These are phyloP conservation scores for Aspergillus sparsus DNA, from an alignment of 495 filamentous ascomycete species.

Conservation along the genomic window DNA sequence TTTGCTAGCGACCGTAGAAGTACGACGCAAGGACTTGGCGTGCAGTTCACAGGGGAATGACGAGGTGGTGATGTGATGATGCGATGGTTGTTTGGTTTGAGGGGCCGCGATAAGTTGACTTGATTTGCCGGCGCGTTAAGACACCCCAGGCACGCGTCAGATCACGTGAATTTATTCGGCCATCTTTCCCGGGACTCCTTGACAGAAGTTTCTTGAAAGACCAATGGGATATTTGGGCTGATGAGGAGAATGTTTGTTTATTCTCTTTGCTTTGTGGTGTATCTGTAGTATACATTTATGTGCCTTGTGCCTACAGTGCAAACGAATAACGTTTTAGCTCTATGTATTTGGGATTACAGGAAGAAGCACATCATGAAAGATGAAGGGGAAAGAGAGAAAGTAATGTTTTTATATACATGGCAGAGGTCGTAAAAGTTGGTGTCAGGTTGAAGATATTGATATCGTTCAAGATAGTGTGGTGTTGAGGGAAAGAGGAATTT, in stretches of 20 bases:
- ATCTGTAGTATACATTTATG: neutral
- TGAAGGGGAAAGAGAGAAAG: no score
- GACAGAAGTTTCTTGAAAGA: no score
- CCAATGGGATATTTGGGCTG: neutral
- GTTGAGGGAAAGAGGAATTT: neutral
- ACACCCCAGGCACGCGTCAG: conserved; percentile 11
- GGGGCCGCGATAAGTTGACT: conserved; percentile 12
- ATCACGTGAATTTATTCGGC: conserved; percentile 9
- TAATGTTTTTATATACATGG: no score
- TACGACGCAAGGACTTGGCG: conserved; percentile 7
- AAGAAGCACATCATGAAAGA: no score
- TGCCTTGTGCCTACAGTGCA: no score
- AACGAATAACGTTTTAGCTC: no score
- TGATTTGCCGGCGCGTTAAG: conserved; percentile 14
- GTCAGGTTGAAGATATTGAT: no score
- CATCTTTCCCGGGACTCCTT: no score
- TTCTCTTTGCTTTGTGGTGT: neutral
- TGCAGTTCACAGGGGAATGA: conserved; percentile 6
- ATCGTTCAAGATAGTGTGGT: no score
- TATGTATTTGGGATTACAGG: no score
- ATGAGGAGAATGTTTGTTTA: neutral
- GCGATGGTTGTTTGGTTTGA: conserved; percentile 16
- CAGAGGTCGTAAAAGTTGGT: no score
- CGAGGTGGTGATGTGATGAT: conserved; percentile 18
- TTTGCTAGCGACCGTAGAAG: conserved; percentile 33